Percentiles rank a stretch among this genome's conserved stretches.
These are phyloP conservation scores for Tinospora cordifolia DNA, from an alignment of 164 flowering plant genomes.

Conservation along the genomic window DNA sequence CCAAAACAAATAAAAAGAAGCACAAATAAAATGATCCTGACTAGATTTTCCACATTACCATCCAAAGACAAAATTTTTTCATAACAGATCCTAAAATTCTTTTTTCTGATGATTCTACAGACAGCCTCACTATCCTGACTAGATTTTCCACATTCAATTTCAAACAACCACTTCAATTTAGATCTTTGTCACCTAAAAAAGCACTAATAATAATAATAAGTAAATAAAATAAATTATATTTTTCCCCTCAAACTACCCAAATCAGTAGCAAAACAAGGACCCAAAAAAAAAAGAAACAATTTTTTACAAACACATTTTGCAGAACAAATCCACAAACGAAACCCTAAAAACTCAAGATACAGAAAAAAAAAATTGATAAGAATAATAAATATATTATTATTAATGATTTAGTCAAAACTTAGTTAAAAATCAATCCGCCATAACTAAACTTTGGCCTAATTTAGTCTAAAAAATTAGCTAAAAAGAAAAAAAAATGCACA, in stretches of 20 bases:
- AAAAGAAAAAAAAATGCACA: background rate
- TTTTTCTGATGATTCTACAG: background rate
- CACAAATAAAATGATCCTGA: conserved; percentile 2
- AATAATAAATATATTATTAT: background rate
- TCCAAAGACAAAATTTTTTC: background rate
- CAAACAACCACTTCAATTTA: conserved; percentile 4
- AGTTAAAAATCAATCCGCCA: background rate
- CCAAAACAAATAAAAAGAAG: conserved; percentile 20
- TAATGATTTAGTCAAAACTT: no score
- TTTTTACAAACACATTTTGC: background rate
- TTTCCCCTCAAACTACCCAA: background rate
- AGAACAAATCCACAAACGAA: background rate
- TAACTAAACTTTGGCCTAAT: background rate
- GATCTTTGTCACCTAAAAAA: conserved; percentile 16
- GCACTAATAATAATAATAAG: background rate
- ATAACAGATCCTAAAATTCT: background rate
- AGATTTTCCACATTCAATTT: conserved; percentile 18
- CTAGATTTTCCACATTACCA: conserved; percentile 2
- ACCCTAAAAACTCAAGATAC: background rate
- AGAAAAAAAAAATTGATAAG: background rate
- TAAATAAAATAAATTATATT: no score
- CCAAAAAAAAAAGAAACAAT: background rate
- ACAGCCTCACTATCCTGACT: conserved; percentile 15
- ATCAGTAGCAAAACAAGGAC: background rate
- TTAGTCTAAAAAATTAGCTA: background rate